A percentile compares a stretch with the other conserved stretches of the same genome.
phyloP scores from a whole-genome alignment of 2,329 filamentous ascomycete genomes.

The Colletotrichum sp. region DNA sequence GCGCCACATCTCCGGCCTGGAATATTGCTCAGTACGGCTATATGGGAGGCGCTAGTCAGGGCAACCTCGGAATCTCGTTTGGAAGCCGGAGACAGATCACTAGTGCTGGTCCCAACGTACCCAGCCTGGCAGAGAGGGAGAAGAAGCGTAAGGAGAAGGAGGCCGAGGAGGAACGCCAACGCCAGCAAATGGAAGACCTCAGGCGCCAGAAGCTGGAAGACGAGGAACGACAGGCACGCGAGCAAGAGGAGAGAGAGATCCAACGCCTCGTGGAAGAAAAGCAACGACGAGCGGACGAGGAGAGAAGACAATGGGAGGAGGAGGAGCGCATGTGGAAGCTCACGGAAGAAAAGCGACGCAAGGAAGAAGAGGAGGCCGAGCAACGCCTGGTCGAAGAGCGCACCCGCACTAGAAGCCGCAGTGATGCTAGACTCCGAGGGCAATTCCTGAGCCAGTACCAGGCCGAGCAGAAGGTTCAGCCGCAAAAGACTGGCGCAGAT shows the following conservation, averaged over 20 bases:
- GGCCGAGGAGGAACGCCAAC: slow-evolving; percentile 65
- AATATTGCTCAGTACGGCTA: slow-evolving; percentile 99
- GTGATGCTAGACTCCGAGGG: slow-evolving; percentile 74
- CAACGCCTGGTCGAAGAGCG: slow-evolving; percentile 71
- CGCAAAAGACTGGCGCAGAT: slow-evolving; percentile 29
- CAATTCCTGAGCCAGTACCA: slow-evolving; percentile 90
- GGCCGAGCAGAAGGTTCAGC: slow-evolving; percentile 62
- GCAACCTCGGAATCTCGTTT: slow-evolving; percentile 92
- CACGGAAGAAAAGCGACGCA: slow-evolving; percentile 73
- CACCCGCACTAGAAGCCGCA: slow-evolving; percentile 60
- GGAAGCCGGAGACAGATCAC: slow-evolving; percentile 94
- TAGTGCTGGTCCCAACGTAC: slow-evolving; percentile 77
- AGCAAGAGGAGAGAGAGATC: slow-evolving; percentile 72
- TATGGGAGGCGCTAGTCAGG: slow-evolving; percentile 96
- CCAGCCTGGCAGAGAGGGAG: slow-evolving; percentile 85
- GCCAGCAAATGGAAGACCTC: slow-evolving; percentile 58
- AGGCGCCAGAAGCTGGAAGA: slow-evolving; percentile 52
- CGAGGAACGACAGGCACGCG: slow-evolving; percentile 66
- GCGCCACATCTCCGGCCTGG: slow-evolving; percentile 86
- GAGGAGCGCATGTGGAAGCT: slow-evolving; percentile 79
- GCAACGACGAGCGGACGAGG: slow-evolving; percentile 62
- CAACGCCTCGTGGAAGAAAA: slow-evolving; percentile 65
- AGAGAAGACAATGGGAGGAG: slow-evolving; percentile 78
- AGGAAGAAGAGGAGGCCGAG: slow-evolving; percentile 77
- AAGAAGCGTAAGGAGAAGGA: slow-evolving; percentile 63